phyloP scores from a whole-genome alignment of 345 rosid species.

The Gossypium stocksii region DNA sequence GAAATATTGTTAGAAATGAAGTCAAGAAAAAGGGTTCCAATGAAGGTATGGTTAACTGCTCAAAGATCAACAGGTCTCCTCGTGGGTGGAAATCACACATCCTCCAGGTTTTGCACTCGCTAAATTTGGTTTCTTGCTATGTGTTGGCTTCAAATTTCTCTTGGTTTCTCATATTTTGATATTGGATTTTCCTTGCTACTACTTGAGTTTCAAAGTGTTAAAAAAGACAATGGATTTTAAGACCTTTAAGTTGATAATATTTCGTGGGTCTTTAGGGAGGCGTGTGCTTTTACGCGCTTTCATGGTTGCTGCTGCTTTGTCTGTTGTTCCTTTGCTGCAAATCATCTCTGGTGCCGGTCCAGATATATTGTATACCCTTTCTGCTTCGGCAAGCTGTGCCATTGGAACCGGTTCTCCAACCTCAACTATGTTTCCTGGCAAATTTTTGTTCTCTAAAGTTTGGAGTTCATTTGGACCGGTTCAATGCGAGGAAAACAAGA shows the following conservation, averaged over 20 bases:
- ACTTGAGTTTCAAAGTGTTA: neutral
- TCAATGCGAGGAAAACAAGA: slow-evolving; percentile 42
- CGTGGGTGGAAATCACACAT: slow-evolving; percentile 99
- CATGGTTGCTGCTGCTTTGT: slow-evolving; percentile 45
- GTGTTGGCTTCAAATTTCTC: slow-evolving; percentile 34
- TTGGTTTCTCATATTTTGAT: slow-evolving; percentile 14
- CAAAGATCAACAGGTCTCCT: slow-evolving; percentile 77
- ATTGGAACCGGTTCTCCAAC: slow-evolving; percentile 26
- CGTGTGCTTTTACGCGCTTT: slow-evolving; percentile 63
- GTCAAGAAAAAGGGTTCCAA: slow-evolving; percentile 41
- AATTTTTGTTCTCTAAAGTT: slow-evolving; percentile 29
- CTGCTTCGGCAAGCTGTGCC: slow-evolving; percentile 37
- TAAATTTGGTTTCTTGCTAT: slow-evolving; percentile 23
- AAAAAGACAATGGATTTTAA: slow-evolving; percentile 43
- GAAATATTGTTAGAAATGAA: slow-evolving; percentile 33
- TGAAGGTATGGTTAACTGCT: slow-evolving; percentile 64
- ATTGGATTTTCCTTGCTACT: slow-evolving; percentile 10
- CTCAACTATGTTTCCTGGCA: slow-evolving; percentile 27
- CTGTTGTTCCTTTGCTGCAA: slow-evolving; percentile 51
- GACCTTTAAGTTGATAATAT: slow-evolving; percentile 38
- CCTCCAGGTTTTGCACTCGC: slow-evolving; percentile 98
- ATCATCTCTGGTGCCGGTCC: slow-evolving; percentile 38
- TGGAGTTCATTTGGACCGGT: slow-evolving; percentile 40
- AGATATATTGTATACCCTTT: slow-evolving; percentile 23
- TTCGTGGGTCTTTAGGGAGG: slow-evolving; percentile 46